phyloP scores from a whole-genome alignment of 2,329 filamentous ascomycete species.

The Pseudogymnoascus sp. region DNA sequence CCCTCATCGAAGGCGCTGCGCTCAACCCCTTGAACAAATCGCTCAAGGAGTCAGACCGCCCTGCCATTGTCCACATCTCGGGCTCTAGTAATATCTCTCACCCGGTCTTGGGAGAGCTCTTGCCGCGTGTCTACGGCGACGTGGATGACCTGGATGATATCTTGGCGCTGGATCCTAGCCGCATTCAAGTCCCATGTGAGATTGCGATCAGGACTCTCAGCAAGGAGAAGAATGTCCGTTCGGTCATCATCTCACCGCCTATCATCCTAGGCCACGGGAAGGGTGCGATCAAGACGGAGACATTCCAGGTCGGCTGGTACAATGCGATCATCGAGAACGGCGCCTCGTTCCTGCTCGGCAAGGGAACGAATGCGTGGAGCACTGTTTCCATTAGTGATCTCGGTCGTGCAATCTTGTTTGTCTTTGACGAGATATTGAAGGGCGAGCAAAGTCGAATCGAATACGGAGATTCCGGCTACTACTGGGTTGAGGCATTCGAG shows the following conservation, averaged over 20 bases:
- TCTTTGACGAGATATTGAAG: constrained; percentile 4
- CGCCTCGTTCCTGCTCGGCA: not conserved
- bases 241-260: not conserved
- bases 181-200: not conserved
- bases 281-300: not conserved
- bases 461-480: not conserved
- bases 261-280: not conserved
- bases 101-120: not conserved
- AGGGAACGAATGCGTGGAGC: not conserved
- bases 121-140: not conserved
- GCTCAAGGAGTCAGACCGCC: not conserved
- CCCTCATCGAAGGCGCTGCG: not conserved
- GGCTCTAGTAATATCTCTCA: not conserved
- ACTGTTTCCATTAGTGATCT: not conserved
- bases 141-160: not conserved
- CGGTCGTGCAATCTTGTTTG: not conserved
- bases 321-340: not conserved
- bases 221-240: not conserved
- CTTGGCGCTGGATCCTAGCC: not conserved
- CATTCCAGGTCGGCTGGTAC: not conserved
- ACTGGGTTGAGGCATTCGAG: constrained; percentile 5
- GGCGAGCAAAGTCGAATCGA: not conserved
- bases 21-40: not conserved
- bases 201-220: not conserved
- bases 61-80: not conserved